These are phyloP conservation scores for Dichomitus squalens DNA, from an alignment of 1,284 basidiomycete genomes.

Conservation along the genomic window DNA sequence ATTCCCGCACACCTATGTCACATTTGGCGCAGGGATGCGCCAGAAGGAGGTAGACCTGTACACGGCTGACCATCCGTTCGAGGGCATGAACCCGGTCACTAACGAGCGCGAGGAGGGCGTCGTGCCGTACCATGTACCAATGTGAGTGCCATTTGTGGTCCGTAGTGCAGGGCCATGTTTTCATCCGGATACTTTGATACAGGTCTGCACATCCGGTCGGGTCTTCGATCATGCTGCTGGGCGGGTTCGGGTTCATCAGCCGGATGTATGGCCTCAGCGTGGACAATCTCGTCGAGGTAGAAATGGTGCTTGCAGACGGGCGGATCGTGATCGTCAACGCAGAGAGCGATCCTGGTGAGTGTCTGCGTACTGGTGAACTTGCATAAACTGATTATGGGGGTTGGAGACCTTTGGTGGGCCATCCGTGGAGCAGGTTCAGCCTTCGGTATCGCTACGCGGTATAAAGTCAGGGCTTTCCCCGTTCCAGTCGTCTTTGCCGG, in stretches of 20 bases:
- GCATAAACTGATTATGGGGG: background rate
- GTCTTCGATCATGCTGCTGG: conserved; percentile 83
- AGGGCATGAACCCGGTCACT: conserved; percentile 44
- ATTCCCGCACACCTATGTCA: conserved; percentile 72
- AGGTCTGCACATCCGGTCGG: conserved; percentile 79
- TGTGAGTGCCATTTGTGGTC: conserved; percentile 48
- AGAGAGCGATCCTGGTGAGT: conserved; percentile 62
- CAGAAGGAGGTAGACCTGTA: conserved; percentile 84
- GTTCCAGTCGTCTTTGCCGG: conserved; percentile 89
- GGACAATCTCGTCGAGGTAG: conserved; percentile 84
- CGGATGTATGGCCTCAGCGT: conserved; percentile 83
- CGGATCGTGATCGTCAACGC: conserved; percentile 72
- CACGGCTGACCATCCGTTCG: conserved; percentile 70
- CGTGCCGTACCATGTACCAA: conserved; percentile 86
- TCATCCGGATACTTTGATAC: no score
- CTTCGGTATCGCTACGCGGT: conserved; percentile 85
- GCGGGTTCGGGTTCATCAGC: conserved; percentile 89
- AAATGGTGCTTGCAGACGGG: conserved; percentile 84
- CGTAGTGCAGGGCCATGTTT: conserved; percentile 8
- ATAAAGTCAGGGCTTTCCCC: conserved; percentile 84
- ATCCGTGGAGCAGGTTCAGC: conserved; percentile 84
- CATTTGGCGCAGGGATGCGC: conserved; percentile 80
- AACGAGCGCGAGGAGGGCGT: conserved; percentile 47
- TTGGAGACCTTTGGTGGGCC: conserved; percentile 85
- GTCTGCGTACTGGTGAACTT: background rate